Base-by-base conservation (phyloP, 2,329 filamentous ascomycete genomes). In the Fusarium udum region DNA sequence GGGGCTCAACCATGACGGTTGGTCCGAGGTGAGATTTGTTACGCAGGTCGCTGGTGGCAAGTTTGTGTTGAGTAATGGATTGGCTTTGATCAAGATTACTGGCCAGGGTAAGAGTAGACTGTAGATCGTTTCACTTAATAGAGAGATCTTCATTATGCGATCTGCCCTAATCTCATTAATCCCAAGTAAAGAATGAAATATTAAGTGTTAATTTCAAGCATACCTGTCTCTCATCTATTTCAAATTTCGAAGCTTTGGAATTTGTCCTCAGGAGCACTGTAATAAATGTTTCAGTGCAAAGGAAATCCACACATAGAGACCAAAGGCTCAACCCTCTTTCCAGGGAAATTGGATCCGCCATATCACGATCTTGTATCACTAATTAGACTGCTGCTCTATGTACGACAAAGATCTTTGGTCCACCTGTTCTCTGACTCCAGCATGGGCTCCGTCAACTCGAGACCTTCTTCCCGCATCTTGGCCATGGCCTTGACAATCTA, bases 1-100 rank as follows among this genome's bases (percentile, higher is more conserved):
- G n/a, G 79, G 76, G 5, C 15, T 10, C 4, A 16, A 55, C 4
- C 48, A 65, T 15, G 59, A 24, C 1, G 59, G n/a, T 5, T 65
- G 59, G 59, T 36, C 46, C 4, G 62, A 65, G 48, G 62, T 65
- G n/a, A 65, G 59, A 22, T 65, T 65, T 13, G 28, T 36, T 12
- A 64, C 62, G 34, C 40, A 65, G 42, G 46, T 65, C 7, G 46
- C 34, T 4, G 59, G 62, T 20, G 59, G 62, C 2, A 65, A 65
- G 59, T 28, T 65, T 22, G 62, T 64, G 31, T 22, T 65, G 10
- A 65, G 59, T 24, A 65, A 65, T 24, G 62, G 62, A n/a, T n/a
- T 64, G 16, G 62, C 62, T 26, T 36, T 65, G 2, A 64, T 65
- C 13, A 65, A 64, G 34, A 40, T 65, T 26, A 42, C 20, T 1